Percentiles rank a stretch among this genome's conserved stretches.
Conservation (phyloP, 2,329 filamentous ascomycete genomes). For the Ophiostoma triangulosporum region DNA sequence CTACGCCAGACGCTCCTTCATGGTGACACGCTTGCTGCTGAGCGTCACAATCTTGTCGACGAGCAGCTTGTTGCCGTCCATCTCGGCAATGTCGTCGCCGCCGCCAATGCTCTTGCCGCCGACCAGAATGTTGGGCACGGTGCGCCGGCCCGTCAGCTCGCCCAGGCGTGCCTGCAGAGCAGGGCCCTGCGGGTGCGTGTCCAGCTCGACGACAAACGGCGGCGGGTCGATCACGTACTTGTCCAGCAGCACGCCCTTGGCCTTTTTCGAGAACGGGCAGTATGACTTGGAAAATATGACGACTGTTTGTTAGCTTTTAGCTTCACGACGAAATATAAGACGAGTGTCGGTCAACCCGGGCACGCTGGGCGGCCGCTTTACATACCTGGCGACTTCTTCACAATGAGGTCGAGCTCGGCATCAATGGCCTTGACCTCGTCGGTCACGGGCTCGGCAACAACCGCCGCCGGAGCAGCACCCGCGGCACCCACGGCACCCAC, state of each 20-base stretch:
- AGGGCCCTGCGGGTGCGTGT: slow-evolving; percentile 61
- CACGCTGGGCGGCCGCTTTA: no score
- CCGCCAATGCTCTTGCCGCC: slow-evolving; percentile 83
- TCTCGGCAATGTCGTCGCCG: slow-evolving; percentile 65
- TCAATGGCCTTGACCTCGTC: slow-evolving; percentile 52
- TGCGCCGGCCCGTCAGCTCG: slow-evolving; percentile 63
- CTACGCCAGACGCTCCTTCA: slow-evolving; percentile 22
- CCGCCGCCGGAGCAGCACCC: slow-evolving; percentile 21
- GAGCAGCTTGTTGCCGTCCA: slow-evolving; percentile 55
- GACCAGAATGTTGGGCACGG: slow-evolving; percentile 85
- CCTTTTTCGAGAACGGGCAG: slow-evolving; percentile 73
- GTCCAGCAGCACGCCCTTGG: slow-evolving; percentile 73
- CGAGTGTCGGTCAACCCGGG: no score
- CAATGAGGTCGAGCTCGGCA: slow-evolving; percentile 58
- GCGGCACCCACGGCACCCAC: slow-evolving; percentile 18
- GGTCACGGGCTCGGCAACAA: slow-evolving; percentile 28
- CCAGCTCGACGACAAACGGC: slow-evolving; percentile 83
- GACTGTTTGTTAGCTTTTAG: slow-evolving; percentile 38
- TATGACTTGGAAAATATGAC: slow-evolving; percentile 95
- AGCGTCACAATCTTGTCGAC: slow-evolving; percentile 58
- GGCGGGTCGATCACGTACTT: slow-evolving; percentile 71
- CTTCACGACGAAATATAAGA: no score
- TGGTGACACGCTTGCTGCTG: not conserved
- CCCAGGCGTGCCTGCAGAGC: slow-evolving; percentile 59
- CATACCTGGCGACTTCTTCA: slow-evolving; percentile 70